phyloP scores from a whole-genome alignment of 805 yeast species.

The Yamadazyma sp. region DNA sequence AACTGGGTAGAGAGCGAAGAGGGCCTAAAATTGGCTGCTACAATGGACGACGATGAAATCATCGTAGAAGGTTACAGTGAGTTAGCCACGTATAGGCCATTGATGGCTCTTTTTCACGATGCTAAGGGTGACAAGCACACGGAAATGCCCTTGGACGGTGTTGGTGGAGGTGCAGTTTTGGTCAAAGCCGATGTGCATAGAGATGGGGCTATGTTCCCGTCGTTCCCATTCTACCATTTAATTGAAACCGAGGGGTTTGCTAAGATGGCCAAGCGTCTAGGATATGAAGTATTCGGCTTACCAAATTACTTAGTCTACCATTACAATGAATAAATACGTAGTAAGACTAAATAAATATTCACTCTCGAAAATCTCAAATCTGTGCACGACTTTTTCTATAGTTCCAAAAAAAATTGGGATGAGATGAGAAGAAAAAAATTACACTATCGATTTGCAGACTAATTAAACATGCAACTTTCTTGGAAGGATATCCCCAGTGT shows the following conservation, averaged over 20 bases:
- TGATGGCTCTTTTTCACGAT: conserved; percentile 89
- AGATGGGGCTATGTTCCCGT: conserved; percentile 99
- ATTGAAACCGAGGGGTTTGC: conserved; percentile 98
- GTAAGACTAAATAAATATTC: neutral
- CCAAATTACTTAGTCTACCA: conserved; percentile 95
- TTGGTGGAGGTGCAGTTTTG: conserved; percentile 94
- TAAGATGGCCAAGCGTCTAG: conserved; percentile 94
- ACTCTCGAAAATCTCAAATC: neutral
- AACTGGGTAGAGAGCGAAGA: conserved; percentile 90
- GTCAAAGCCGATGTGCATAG: conserved; percentile 98
- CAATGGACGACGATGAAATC: conserved; percentile 83
- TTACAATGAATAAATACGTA: conserved; percentile 61
- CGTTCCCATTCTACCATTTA: conserved; percentile 94
- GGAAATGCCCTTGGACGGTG: conserved; percentile 91
- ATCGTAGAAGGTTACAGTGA: conserved; percentile 93
- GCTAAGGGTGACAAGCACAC: conserved; percentile 57
- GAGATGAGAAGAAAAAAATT: conserved; percentile 15
- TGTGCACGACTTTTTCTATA: conserved; percentile 2
- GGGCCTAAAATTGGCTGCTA: conserved; percentile 71
- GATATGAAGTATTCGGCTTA: conserved; percentile 86
- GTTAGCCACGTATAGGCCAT: conserved; percentile 88
- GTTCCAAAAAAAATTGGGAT: conserved; percentile 8
- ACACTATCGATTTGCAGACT: conserved; percentile 2
- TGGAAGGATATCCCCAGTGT: conserved; percentile 99
- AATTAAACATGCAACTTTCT: conserved; percentile 77